These are phyloP conservation scores for Rhodotorula sp. DNA, from an alignment of 1,284 basidiomycete species.

Conservation along the genomic window DNA sequence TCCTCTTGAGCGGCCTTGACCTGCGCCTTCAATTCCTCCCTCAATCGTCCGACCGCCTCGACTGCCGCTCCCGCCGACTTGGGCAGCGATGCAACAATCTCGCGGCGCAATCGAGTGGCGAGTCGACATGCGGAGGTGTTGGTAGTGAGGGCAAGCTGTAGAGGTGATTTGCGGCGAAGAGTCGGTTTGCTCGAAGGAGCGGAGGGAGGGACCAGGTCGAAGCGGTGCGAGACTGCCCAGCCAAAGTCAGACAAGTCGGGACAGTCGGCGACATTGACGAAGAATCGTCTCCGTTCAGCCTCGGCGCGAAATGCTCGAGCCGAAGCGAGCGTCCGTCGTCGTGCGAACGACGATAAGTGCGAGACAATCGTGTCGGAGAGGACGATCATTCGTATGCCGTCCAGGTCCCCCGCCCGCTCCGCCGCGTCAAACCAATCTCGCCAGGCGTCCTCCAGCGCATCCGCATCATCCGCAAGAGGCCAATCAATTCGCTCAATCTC, in stretches of 20 bases:
- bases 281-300: constrained; percentile 63
- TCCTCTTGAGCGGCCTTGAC: constrained; percentile 14
- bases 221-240: constrained; percentile 83
- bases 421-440: constrained; percentile 16
- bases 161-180: constrained; percentile 50
- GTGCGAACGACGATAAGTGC: background rate
- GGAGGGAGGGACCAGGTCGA: constrained; percentile 51
- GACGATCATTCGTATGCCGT: constrained; percentile 22
- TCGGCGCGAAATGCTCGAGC: constrained; percentile 54
- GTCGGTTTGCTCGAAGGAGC: background rate
- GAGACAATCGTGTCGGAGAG: constrained; percentile 37
- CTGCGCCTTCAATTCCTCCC: constrained; percentile 32
- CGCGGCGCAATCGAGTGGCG: constrained; percentile 73
- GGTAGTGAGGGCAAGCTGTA: constrained; percentile 86
- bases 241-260: constrained; percentile 84
- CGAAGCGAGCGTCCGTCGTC: background rate
- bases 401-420: background rate
- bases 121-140: constrained; percentile 90
- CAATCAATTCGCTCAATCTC: constrained; percentile 61
- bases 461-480: constrained; percentile 45
- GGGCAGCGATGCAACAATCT: constrained; percentile 74
- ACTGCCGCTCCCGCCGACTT: constrained; percentile 74
- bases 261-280: constrained; percentile 82
- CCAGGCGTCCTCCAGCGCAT: constrained; percentile 50
- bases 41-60: constrained; percentile 23